Evolutionary conservation across 148 eudicot species (phyloP).

Genomic region (Tetragonia tetragonoides): DNA sequence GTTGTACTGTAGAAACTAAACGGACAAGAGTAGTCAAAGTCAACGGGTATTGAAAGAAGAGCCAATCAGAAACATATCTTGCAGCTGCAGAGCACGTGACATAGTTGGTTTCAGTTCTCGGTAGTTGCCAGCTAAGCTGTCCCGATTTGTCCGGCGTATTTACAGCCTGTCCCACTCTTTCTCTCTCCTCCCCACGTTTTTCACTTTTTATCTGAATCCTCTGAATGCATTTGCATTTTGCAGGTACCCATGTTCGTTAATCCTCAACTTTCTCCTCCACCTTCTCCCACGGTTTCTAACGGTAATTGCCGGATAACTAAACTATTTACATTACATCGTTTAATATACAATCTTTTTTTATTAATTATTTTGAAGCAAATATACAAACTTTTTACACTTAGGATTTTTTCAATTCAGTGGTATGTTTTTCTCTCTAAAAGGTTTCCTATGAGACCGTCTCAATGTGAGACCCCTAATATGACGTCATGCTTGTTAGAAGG

Average conservation of each 20-base stretch:
- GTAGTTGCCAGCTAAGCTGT: conserved; percentile 3
- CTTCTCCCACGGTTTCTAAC: not conserved
- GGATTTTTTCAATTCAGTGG: too few species aligned
- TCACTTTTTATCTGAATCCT: not conserved
- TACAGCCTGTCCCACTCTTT: not conserved
- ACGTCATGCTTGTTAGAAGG: too few species aligned
- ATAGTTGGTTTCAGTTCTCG: not conserved
- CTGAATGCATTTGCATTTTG: not conserved
- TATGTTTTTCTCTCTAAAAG: too few species aligned
- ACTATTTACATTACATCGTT: too few species aligned
- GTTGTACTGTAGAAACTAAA: not conserved
- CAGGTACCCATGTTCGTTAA: not conserved
- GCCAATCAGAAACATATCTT: not conserved
- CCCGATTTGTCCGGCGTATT: conserved; percentile 8
- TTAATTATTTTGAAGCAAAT: too few species aligned
- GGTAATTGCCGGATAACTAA: not conserved
- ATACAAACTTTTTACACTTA: too few species aligned
- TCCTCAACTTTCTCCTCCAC: not conserved
- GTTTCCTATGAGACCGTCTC: too few species aligned
- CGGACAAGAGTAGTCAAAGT: not conserved
- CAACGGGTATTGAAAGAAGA: conserved; percentile 13
- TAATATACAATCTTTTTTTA: too few species aligned
- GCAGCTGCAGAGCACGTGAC: conserved; percentile 17
- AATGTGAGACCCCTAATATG: too few species aligned
- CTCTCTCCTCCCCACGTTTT: not conserved